phyloP scores from a whole-genome alignment of 163 green algal genomes.

The Scenedesmus sp. region DNA sequence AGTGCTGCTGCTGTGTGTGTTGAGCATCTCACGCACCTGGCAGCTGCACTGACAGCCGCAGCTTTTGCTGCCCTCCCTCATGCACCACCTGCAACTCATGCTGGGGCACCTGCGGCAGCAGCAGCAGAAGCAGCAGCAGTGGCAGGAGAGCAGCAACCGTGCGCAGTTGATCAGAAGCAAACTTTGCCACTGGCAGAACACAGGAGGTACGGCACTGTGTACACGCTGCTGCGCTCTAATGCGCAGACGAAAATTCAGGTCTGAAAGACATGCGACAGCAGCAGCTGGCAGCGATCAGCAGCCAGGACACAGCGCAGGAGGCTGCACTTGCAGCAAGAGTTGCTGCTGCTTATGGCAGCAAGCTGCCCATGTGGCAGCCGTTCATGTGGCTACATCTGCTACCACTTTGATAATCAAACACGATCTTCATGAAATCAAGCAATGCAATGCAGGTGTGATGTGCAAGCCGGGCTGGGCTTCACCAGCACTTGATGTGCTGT shows the following conservation, averaged over 20 bases:
- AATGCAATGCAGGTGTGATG: neutral
- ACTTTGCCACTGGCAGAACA: neutral
- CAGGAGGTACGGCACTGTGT: neutral
- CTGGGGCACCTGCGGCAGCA: constrained; percentile 26
- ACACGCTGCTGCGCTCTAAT: too few species aligned
- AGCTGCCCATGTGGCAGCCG: neutral
- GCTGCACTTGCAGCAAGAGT: neutral
- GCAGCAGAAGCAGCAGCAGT: neutral
- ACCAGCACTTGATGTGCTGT: neutral
- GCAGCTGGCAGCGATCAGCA: neutral
- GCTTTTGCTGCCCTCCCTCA: neutral
- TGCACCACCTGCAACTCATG: constrained; percentile 26
- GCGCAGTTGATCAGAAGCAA: neutral
- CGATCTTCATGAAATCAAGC: neutral
- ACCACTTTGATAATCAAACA: too few species aligned
- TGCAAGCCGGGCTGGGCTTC: neutral
- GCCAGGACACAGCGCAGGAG: neutral
- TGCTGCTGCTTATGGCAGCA: neutral
- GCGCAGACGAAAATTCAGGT: too few species aligned
- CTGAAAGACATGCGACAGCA: too few species aligned
- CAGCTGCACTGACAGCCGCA: constrained; percentile 36
- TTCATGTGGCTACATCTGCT: neutral
- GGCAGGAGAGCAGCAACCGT: neutral
- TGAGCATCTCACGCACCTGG: neutral
- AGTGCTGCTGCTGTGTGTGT: neutral